A percentile compares a stretch with the other conserved stretches of the same genome.
These are phyloP conservation scores for Agrocybe chaxingu DNA, from an alignment of 768 basidiomycete species.

Conservation along the genomic window DNA sequence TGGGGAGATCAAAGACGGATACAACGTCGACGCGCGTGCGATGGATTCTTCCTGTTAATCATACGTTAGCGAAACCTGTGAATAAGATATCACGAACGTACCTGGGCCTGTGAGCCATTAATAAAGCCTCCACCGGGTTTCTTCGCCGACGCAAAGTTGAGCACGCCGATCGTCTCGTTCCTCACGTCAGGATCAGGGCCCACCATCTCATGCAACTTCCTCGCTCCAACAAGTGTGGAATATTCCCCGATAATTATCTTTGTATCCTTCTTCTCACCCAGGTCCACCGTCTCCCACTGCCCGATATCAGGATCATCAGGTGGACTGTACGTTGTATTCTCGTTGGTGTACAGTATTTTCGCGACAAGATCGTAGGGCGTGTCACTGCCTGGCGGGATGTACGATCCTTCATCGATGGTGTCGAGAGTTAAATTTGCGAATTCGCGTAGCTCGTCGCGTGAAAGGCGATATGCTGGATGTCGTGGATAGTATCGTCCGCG, in stretches of 20 bases:
- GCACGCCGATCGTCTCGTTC: constrained; percentile 36
- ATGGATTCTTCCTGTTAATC: constrained; percentile 54
- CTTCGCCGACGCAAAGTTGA: constrained; percentile 73
- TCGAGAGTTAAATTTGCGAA: constrained; percentile 17
- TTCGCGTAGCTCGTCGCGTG: constrained; percentile 20
- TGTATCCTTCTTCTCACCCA: constrained; percentile 1
- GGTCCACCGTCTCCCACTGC: constrained; percentile 8
- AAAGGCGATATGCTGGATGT: constrained; percentile 16
- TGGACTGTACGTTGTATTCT: constrained; percentile 13
- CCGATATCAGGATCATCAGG: constrained; percentile 17
- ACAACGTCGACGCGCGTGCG: constrained; percentile 67
- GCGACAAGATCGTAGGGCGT: constrained; percentile 14
- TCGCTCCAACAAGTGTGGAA: constrained; percentile 21
- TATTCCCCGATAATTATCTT: constrained; percentile 20
- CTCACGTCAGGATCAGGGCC: not conserved
- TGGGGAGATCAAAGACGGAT: constrained; percentile 53
- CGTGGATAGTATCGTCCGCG: constrained; percentile 13
- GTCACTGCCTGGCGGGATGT: constrained; percentile 10
- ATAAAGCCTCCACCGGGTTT: constrained; percentile 73
- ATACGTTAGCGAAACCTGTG: not conserved
- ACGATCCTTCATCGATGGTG: constrained; percentile 19
- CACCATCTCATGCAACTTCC: constrained; percentile 13
- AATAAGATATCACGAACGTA: not conserved
- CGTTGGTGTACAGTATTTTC: constrained; percentile 16
- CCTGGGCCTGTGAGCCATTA: constrained; percentile 64